These are phyloP conservation scores for Saksenaea vasiformis DNA, from an alignment of 371 early-diverging fungal genomes.

Conservation along the genomic window DNA sequence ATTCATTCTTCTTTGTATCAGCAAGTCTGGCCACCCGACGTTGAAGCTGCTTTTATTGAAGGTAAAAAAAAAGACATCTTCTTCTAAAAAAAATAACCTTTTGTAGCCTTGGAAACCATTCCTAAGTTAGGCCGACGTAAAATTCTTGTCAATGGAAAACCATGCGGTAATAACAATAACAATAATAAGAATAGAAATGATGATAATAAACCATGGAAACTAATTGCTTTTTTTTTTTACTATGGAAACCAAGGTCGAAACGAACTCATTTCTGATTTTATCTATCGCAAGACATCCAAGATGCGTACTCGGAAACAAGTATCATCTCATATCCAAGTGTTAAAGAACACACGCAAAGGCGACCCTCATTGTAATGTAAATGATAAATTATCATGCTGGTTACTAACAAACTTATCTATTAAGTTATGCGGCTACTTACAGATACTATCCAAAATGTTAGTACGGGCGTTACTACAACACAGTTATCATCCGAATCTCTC, in stretches of 20 bases:
- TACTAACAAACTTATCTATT: background rate
- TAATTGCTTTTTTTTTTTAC: background rate
- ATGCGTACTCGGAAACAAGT: slow-evolving; percentile 76
- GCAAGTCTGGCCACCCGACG: slow-evolving; percentile 75
- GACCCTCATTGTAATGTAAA: slow-evolving; percentile 55
- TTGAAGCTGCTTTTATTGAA: slow-evolving; percentile 70
- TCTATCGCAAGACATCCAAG: slow-evolving; percentile 65
- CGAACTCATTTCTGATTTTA: slow-evolving; percentile 77
- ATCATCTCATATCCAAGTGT: slow-evolving; percentile 78
- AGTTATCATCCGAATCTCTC: slow-evolving; percentile 30
- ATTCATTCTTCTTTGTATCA: slow-evolving; percentile 12
- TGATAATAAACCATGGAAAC: background rate
- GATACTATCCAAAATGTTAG: slow-evolving; percentile 26
- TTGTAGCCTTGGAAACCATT: slow-evolving; percentile 55
- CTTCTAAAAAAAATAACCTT: slow-evolving; percentile 2
- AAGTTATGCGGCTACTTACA: slow-evolving; percentile 59
- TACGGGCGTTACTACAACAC: background rate
- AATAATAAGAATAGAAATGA: background rate
- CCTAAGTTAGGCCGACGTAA: slow-evolving; percentile 64
- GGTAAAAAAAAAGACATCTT: slow-evolving; percentile 39
- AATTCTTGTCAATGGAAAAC: slow-evolving; percentile 62
- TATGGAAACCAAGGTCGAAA: slow-evolving; percentile 52
- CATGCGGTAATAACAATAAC: slow-evolving; percentile 50
- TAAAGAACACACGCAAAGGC: slow-evolving; percentile 71
- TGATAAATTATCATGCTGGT: background rate